Percentiles rank a stretch among this genome's conserved stretches.
Evolutionary conservation across 371 early-diverging fungal species (phyloP).

Genomic region (Batrachochytrium dendrobatidis): DNA sequence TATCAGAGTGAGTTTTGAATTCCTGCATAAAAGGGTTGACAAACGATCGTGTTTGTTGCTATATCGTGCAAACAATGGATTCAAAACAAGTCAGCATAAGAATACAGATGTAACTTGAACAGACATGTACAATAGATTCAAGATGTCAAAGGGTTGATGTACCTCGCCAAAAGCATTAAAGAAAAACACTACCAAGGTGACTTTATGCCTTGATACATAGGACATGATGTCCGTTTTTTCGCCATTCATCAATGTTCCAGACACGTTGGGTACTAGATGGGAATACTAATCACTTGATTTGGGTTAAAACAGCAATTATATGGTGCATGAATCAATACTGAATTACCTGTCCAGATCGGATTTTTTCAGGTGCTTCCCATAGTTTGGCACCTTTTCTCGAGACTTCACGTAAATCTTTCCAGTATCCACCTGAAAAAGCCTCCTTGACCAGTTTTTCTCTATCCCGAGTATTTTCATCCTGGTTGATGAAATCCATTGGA

Average conservation of each 20-base stretch:
- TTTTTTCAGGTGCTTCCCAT: slow-evolving; percentile 51
- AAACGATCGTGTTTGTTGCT: slow-evolving; percentile 53
- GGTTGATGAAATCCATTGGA: too few species aligned
- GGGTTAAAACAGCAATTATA: neutral
- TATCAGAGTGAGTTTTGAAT: slow-evolving; percentile 23
- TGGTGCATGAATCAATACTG: neutral
- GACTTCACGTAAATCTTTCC: slow-evolving; percentile 56
- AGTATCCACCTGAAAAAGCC: slow-evolving; percentile 55
- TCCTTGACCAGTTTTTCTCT: slow-evolving; percentile 49
- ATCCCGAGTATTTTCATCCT: too few species aligned
- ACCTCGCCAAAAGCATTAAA: slow-evolving; percentile 70
- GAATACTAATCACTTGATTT: slow-evolving; percentile 53
- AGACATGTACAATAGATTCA: slow-evolving; percentile 10
- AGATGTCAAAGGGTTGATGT: slow-evolving; percentile 17
- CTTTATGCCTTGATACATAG: slow-evolving; percentile 41
- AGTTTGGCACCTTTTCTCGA: slow-evolving; percentile 58
- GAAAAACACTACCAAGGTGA: slow-evolving; percentile 58
- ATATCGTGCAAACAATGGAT: neutral
- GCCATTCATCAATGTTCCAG: slow-evolving; percentile 47
- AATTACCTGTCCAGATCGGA: slow-evolving; percentile 40
- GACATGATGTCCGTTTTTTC: slow-evolving; percentile 51
- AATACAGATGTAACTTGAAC: slow-evolving; percentile 2
- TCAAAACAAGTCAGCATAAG: neutral
- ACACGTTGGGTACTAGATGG: slow-evolving; percentile 62
- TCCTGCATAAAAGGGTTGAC: slow-evolving; percentile 45